Evolutionary conservation across 2,329 filamentous ascomycete species (phyloP), one percentile per base, ranked within the genome.

Genomic region (Ascosphaera apis): DNA sequence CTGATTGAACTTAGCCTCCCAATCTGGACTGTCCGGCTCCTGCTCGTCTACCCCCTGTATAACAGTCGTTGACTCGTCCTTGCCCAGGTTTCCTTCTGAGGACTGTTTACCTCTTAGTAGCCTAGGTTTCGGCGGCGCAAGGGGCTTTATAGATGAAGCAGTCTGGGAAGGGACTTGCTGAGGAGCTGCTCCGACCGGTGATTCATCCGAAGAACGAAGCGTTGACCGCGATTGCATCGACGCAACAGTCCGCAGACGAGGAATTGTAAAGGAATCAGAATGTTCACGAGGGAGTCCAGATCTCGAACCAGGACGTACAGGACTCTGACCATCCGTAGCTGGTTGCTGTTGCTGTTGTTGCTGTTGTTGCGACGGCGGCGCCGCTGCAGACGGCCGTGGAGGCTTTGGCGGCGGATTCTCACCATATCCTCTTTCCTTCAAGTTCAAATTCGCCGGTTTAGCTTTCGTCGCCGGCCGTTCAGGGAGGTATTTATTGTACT

Each of bases 1-100:
- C 55, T 83, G 83, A 41, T 74, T 76, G 52, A 95, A 93, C 49
- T 80, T 67, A 15, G 57, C 56, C 42, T 75, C 69, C 62, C 66
- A 69, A 39, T 73, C 69, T 55, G 83, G 78, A 33, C 45, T 44
- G 0, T 48, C 40, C 27, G 42, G 17, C 38, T 37, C 30, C 33
- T 25, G 30, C 35, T 35, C 15, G 37, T 15, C 2, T 31, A 35
- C 35, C 21, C 3, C 16, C 8, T 17, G 36, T 31, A 3, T 9
- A 4, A 12, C 11, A 11, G 3, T 33, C 7, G 21, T 35, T 35
- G 4, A 17, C 36, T 2, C 33, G 31, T 4, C n/a, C 19, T n/a
- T 39, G 35, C 17, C 30, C 12, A 37, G 33, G 25, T 28, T 34
- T 18, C 12, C n/a, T 15, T 27, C 12, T 28, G 15, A 13, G 23